A percentile compares a stretch with the other conserved stretches of the same genome.
These are phyloP conservation scores for Emiliania huxleyi DNA, from an alignment of 78 protist species.

Conservation along the genomic window DNA sequence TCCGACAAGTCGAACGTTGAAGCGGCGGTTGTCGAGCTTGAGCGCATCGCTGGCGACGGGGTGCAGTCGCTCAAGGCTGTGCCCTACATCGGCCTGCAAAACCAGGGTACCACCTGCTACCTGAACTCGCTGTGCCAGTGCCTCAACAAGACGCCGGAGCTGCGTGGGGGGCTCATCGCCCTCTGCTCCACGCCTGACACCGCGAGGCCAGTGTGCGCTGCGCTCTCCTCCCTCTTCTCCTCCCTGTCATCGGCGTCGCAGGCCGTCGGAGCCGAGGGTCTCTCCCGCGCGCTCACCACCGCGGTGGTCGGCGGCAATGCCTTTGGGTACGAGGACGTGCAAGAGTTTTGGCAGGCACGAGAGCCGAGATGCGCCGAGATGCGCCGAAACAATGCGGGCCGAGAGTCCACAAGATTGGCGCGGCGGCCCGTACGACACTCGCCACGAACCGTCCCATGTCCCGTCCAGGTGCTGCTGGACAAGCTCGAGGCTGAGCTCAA, in stretches of 20 bases:
- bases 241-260: neutral
- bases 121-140: conserved; percentile 76
- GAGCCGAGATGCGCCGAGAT: no score
- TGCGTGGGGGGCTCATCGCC: conserved; percentile 28
- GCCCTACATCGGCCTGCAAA: conserved; percentile 63
- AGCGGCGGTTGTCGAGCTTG: no score
- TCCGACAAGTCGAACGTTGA: no score
- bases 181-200: neutral
- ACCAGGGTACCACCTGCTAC: conserved; percentile 81
- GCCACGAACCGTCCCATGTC: no score
- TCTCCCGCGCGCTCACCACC: neutral
- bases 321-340: conserved; percentile 53
- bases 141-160: conserved; percentile 66
- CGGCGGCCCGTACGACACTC: no score
- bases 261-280: neutral
- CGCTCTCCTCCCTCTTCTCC: conserved; percentile 14
- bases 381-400: no score
- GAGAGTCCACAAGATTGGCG: no score
- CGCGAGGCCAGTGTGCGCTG: neutral
- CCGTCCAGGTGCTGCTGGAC: conserved; percentile 48
- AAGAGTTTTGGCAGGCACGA: conserved; percentile 48
- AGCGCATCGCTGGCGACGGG: no score
- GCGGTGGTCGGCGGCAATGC: neutral
- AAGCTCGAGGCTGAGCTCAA: conserved; percentile 39
- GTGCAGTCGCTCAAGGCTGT: no score